Base-by-base conservation (phyloP, 2,329 filamentous ascomycete species). In the Phaeomoniella chlamydospora region DNA sequence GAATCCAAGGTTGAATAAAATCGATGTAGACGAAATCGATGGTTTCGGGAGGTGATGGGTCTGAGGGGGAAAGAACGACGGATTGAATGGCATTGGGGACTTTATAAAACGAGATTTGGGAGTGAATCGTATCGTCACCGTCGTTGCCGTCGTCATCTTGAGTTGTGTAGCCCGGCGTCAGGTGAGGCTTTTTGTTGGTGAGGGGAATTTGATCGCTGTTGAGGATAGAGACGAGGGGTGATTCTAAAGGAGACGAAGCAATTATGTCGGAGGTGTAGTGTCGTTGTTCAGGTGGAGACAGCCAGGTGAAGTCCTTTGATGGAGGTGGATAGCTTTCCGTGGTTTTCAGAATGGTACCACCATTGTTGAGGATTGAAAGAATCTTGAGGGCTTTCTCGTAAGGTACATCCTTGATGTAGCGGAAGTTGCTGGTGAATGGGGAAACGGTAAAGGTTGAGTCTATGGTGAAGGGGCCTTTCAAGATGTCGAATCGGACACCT, bases 1-100 rank as follows among this genome's bases (percentile, higher is more conserved):
- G 57, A 29, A 96, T 63, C 71, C 81, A 92, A 6, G 77, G 77
- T 57, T 90, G 72, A 22, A 96, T 77, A 54, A 94, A 98, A 53
- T 93, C 86, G 39, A 93, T 73, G 52, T 92, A 98, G 11, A 94
- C 76, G 5, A 98, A 55, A 54, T 96, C 88, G 1, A 98, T 85
- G 1, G 59, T 77, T 36, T 80, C 72, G 0, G 84, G 82, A 12
- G 72, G 62, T 12, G 5, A 12, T 9, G 13, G 11, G 5, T 13
- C 14, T 15, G 10, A 12, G 10, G 35, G 18, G 17, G 68, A 47
- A 92, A 57, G 64, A 45, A 80, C 69, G 39, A 72, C 59, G 1
- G 79, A 64, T 53, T 88, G 80, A 39, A 98, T 73, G 53, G 77
- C 84, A 55, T 94, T 94, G 4, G 90, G 88, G 4, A 88, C 73